phyloP scores from a whole-genome alignment of 805 yeast species.

The Metschnikowia proteae region DNA sequence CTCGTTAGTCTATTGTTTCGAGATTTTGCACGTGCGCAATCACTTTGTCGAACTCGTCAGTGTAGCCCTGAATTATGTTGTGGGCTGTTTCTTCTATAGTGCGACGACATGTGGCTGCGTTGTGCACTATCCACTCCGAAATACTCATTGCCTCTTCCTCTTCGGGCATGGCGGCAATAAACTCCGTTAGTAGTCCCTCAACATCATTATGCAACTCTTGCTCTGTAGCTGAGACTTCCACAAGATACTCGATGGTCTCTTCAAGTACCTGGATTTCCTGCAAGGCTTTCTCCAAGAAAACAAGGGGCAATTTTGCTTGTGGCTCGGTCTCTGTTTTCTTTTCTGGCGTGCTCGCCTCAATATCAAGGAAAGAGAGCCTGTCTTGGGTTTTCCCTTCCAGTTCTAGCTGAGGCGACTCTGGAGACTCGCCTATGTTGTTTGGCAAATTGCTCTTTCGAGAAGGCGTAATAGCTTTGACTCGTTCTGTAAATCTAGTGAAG shows the following conservation, averaged over 20 bases:
- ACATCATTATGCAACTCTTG: conserved; percentile 54
- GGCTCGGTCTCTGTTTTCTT: neutral
- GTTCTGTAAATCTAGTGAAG: neutral
- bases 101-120: conserved; percentile 51
- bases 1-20: conserved; percentile 15
- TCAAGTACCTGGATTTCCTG: conserved; percentile 23
- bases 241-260: conserved; percentile 33
- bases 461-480: conserved; percentile 1
- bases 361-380: conserved; percentile 7
- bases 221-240: conserved; percentile 30
- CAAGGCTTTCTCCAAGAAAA: conserved; percentile 5
- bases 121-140: conserved; percentile 61
- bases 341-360: conserved; percentile 15
- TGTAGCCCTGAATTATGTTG: conserved; percentile 46
- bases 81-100: conserved; percentile 46
- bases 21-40: conserved; percentile 36
- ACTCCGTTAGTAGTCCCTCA: conserved; percentile 61
- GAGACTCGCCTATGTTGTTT: neutral
- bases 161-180: conserved; percentile 66
- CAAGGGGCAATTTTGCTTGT: neutral
- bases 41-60: conserved; percentile 49
- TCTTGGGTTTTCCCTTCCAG: neutral
- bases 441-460: neutral
- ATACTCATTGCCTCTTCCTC: conserved; percentile 66
- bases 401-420: neutral